These are phyloP conservation scores for Mucor saturninus DNA, from an alignment of 371 early-diverging fungal species.

Conservation along the genomic window DNA sequence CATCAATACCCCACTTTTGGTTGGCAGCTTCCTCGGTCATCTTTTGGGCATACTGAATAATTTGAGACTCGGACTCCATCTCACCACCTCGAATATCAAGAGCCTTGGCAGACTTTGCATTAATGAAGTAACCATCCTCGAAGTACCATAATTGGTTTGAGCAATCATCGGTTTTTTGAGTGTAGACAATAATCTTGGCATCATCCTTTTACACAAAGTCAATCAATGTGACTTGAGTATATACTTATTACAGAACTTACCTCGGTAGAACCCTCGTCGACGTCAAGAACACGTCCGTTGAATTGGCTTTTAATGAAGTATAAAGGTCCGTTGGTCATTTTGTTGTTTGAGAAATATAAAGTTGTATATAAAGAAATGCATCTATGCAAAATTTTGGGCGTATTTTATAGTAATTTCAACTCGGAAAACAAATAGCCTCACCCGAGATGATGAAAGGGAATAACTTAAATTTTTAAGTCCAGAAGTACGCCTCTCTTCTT, in stretches of 20 bases:
- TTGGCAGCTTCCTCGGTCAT: constrained; percentile 34
- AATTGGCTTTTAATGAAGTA: constrained; percentile 31
- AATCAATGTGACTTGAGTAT: no score
- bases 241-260: constrained; percentile 9
- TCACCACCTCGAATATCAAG: constrained; percentile 38
- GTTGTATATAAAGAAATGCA: background rate
- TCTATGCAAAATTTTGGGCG: background rate
- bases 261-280: constrained; percentile 31
- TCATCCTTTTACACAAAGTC: constrained; percentile 18
- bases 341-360: background rate
- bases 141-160: constrained; percentile 40
- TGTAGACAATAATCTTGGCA: constrained; percentile 33
- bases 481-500: no score
- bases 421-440: background rate
- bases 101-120: constrained; percentile 40
- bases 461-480: no score
- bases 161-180: constrained; percentile 26
- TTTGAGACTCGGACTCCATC: constrained; percentile 32
- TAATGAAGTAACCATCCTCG: constrained; percentile 39
- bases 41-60: constrained; percentile 41
- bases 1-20: constrained; percentile 39
- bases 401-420: background rate
- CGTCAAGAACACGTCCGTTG: constrained; percentile 40
- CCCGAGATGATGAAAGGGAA: background rate
- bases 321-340: constrained; percentile 4